phyloP scores from a whole-genome alignment of 2,329 filamentous ascomycete species.

The Pyricularia sp. region DNA sequence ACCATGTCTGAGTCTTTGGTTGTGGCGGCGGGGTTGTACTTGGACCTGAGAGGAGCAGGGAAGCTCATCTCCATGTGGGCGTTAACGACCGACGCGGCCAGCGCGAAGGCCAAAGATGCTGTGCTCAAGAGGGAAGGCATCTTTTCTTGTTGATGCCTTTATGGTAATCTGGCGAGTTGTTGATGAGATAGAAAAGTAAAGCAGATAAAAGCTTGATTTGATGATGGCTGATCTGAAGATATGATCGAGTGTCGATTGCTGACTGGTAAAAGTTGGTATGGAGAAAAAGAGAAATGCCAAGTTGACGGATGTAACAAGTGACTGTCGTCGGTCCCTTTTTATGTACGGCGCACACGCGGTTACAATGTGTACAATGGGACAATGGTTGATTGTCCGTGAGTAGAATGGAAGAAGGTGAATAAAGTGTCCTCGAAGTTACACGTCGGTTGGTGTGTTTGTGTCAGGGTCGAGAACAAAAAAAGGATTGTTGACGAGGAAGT shows the following conservation, averaged over 20 bases:
- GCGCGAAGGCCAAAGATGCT: conserved; percentile 4
- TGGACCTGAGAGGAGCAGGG: conserved; percentile 43
- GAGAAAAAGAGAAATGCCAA: not conserved
- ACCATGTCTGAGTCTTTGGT: conserved; percentile 65
- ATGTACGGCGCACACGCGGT: not conserved
- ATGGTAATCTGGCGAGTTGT: not conserved
- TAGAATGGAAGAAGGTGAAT: not conserved
- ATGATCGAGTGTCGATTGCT: not conserved
- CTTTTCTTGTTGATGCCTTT: not conserved
- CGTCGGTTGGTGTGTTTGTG: not conserved
- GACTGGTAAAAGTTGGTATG: not conserved
- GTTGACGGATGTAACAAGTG: conserved; percentile 1
- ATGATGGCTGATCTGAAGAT: not conserved
- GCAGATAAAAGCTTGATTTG: not conserved
- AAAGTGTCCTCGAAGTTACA: not conserved
- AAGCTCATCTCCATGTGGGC: conserved; percentile 49
- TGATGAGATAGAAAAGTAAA: not conserved
- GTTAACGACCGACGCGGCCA: conserved; percentile 25
- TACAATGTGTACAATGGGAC: conserved; percentile 1
- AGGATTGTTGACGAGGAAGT: not conserved
- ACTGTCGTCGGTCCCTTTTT: not conserved
- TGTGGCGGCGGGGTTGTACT: conserved; percentile 36
- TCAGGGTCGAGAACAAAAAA: not conserved
- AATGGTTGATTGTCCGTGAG: not conserved
- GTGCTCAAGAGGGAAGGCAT: conserved; percentile 2